Base-by-base conservation (phyloP, 2,329 filamentous ascomycete genomes). In the Mycosphaerella sp. region DNA sequence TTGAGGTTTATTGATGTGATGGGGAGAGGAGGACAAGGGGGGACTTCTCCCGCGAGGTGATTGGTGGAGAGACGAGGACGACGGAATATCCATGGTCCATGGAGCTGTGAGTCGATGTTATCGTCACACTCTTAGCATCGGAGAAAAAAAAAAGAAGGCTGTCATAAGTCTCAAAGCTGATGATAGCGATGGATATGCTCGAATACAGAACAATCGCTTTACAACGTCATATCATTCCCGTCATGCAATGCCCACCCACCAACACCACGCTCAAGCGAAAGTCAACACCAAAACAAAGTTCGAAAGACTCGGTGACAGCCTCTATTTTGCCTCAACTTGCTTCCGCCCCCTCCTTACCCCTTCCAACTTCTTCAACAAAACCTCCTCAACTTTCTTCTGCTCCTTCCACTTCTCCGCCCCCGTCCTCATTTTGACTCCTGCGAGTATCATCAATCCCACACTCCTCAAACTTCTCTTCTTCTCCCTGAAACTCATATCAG, bases 371-470 rank as follows among this genome's bases (percentile, higher is more conserved):
- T 65, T 70, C 52, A 72, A 59, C 48, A 76, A 55, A 42, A 66
- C 62, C 55, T 73, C 71, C 52, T 75, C 73, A 39, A 80, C 62
- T 63, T 75, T 77, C 59, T 71, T 69, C 48, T 70, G 75, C 41
- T 68, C 71, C 2, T 72, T 71, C 79, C 79, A 82, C 8, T 69
- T 66, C 55, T 72, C 65, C 6, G 70, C 70, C 57, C 74, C 63
- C 55, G 67, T 75, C 62, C 71, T 69, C 74, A 81, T 80, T 6
- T 79, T 66, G 13, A 77, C 62, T 0, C 67, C 67, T 5, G 78
- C 78, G 2, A 79, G 68, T 9, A 82, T 66, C 50, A 73, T 70
- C 27, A 73, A 59, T 2, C 70, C 76, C 1, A 78, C 74, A 5
- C 73, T 70, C 48, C 73, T 72, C 44, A 82, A 65, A 3, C 69